A percentile compares a stretch with the other conserved stretches of the same genome.
phyloP scores from a whole-genome alignment of 2,329 filamentous ascomycete species.

The Juglanconis juglandina region DNA sequence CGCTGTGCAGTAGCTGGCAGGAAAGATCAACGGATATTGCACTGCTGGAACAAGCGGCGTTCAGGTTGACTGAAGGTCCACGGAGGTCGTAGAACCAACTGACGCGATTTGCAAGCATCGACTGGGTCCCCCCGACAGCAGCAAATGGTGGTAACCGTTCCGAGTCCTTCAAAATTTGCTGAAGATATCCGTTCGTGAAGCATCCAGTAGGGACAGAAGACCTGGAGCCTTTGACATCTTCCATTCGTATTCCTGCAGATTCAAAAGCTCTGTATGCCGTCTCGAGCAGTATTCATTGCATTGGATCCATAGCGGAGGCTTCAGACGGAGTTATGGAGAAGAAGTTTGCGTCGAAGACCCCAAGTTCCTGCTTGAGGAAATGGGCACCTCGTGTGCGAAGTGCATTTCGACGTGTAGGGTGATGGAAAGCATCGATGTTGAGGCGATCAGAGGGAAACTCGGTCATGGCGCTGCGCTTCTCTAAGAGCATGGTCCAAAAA shows the following conservation, averaged over 20 bases:
- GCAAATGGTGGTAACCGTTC: constrained; percentile 26
- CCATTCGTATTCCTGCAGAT: constrained; percentile 32
- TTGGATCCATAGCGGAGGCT: constrained; percentile 34
- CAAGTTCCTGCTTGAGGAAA: constrained; percentile 32
- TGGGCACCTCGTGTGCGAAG: constrained; percentile 22
- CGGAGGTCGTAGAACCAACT: constrained; percentile 38
- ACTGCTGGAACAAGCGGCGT: constrained; percentile 34
- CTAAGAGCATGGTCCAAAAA: constrained; percentile 54
- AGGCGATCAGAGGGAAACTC: constrained; percentile 54
- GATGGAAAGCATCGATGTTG: constrained; percentile 62
- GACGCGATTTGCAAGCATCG: constrained; percentile 34
- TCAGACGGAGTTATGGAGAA: constrained; percentile 34
- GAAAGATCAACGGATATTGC: constrained; percentile 4
- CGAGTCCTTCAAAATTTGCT: constrained; percentile 29
- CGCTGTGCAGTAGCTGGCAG: constrained; percentile 2
- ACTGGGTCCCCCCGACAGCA: constrained; percentile 4
- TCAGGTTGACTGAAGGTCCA: constrained; percentile 34
- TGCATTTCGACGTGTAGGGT: constrained; percentile 56
- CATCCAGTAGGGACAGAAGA: constrained; percentile 36
- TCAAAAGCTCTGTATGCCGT: constrained; percentile 33
- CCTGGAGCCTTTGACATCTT: constrained; percentile 26
- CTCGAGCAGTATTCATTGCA: constrained; percentile 33
- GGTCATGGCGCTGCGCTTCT: constrained; percentile 28
- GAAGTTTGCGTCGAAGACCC: constrained; percentile 36
- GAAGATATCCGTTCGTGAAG: constrained; percentile 34